Base-by-base conservation (phyloP, 1,139 yeast species). In the Taphrina betulina region DNA sequence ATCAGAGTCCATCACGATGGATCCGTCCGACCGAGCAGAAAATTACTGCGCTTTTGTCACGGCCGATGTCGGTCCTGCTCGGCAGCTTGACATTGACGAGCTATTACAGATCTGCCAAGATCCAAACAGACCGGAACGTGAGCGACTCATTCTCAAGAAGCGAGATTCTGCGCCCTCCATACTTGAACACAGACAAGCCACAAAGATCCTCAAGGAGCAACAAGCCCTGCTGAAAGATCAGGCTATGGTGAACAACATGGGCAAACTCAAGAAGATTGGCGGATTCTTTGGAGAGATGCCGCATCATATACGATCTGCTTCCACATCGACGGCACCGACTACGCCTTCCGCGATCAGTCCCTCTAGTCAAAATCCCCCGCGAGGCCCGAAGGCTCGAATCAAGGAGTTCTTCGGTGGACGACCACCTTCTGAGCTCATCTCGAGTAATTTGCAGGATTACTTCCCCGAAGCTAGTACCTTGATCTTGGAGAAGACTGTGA, bases 351-450 rank as follows among this genome's bases (percentile, higher is more conserved):
- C 17, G 7, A 24, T 42, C 16, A 40, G 34, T 17, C 53, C 48
- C 2, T 35, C 50, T 23, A 23, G 42, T 5, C 12, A 19, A 7
- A 14, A 10, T n/a, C 41, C 24, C 3, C 19, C 41, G 3, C 43
- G 56, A 8, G 50, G 56, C 7, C 50, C 56, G n/a, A 48, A 55
- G 17, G 62, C 60, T 31, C 65, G 66, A 65, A 71, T 70, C 58
- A 67, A 57, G 67, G 73, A 64, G 66, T 74, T 87, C 61, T 84
- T 85, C 67, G 95, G 95, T 14, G 96, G 88, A 67, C 76, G 97
- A 65, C 98, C 98, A 10, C 92, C 96, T 1, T 83, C 94, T 61
- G 96, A 89, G 67, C 78, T 89, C 65, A 92, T 92, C 62, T 87
- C 96, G 1, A 83, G 92, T 10, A 89, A 92, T 66, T 74, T 92